Evolutionary conservation across 495 filamentous ascomycete genomes (phyloP).

Genomic region (Staphylotrichum longicolle): DNA sequence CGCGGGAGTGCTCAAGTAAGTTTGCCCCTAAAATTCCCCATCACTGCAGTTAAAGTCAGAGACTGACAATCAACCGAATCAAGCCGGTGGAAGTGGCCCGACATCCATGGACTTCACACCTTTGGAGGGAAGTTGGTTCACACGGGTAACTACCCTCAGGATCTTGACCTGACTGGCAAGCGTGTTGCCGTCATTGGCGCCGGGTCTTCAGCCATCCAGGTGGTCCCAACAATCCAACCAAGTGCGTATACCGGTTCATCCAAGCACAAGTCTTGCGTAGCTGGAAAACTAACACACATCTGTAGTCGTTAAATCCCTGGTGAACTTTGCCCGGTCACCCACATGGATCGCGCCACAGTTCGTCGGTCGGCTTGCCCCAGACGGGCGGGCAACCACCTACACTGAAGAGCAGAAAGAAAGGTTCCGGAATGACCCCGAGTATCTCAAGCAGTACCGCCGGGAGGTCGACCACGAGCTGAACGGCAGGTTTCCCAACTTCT

Average conservation of each 20-base stretch:
- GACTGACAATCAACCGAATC: too few relatives aligned
- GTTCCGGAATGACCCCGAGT: constrained; percentile 31
- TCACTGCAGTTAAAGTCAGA: too few relatives aligned
- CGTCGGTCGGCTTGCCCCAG: constrained; percentile 27
- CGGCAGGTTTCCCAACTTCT: not conserved
- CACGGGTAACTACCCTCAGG: not conserved
- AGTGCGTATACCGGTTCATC: not conserved
- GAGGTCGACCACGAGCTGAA: constrained; percentile 20
- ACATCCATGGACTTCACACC: not conserved
- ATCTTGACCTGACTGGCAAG: constrained; percentile 48
- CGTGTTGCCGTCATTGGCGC: constrained; percentile 40
- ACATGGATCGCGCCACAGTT: constrained; percentile 57
- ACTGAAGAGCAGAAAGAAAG: constrained; percentile 32
- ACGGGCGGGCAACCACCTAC: constrained; percentile 16
- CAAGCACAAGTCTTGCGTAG: too few relatives aligned
- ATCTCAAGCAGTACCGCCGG: constrained; percentile 28
- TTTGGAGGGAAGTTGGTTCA: not conserved
- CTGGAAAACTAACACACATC: too few relatives aligned
- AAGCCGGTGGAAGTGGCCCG: not conserved
- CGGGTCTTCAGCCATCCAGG: constrained; percentile 48
- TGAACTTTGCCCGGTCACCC: constrained; percentile 51
- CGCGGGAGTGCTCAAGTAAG: not conserved
- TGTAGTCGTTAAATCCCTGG: constrained; percentile 37
- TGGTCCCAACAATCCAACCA: constrained; percentile 49
- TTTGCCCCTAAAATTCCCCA: too few relatives aligned